Evolutionary conservation across 2,329 filamentous ascomycete species (phyloP).

Genomic region (Exophiala aquamarina): DNA sequence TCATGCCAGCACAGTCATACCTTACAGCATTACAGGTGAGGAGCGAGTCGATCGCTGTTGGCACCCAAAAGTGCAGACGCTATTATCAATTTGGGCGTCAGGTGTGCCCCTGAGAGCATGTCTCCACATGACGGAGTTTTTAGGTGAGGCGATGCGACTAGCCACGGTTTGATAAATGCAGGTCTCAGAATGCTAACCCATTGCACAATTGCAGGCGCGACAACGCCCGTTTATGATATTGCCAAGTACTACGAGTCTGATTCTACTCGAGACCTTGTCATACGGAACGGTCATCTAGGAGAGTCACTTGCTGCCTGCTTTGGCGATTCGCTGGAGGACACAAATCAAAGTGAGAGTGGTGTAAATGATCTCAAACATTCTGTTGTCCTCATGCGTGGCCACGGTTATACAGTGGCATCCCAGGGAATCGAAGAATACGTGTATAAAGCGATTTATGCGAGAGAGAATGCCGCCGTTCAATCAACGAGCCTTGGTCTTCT

Average conservation of each 20-base stretch:
- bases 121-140: slow-evolving; percentile 46
- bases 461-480: slow-evolving; percentile 45
- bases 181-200: not conserved
- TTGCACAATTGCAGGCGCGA: not conserved
- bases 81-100: not conserved
- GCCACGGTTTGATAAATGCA: too few relatives aligned
- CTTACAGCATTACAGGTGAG: slow-evolving; percentile 41
- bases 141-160: slow-evolving; percentile 37
- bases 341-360: slow-evolving; percentile 31
- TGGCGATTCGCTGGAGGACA: slow-evolving; percentile 9
- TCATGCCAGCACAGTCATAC: slow-evolving; percentile 45
- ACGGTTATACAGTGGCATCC: slow-evolving; percentile 45
- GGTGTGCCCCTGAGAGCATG: slow-evolving; percentile 42
- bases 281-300: slow-evolving; percentile 38
- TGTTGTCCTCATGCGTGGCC: slow-evolving; percentile 47
- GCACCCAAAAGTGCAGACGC: too few relatives aligned
- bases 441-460: slow-evolving; percentile 45
- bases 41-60: too few relatives aligned
- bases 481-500: slow-evolving; percentile 20
- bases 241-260: slow-evolving; percentile 26
- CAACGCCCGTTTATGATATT: slow-evolving; percentile 36
- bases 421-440: slow-evolving; percentile 42
- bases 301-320: slow-evolving; percentile 37
- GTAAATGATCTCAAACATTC: slow-evolving; percentile 42
- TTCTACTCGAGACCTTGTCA: slow-evolving; percentile 39